Conservation (phyloP, 495 filamentous ascomycete genomes). For the Penicillium herquei region DNA sequence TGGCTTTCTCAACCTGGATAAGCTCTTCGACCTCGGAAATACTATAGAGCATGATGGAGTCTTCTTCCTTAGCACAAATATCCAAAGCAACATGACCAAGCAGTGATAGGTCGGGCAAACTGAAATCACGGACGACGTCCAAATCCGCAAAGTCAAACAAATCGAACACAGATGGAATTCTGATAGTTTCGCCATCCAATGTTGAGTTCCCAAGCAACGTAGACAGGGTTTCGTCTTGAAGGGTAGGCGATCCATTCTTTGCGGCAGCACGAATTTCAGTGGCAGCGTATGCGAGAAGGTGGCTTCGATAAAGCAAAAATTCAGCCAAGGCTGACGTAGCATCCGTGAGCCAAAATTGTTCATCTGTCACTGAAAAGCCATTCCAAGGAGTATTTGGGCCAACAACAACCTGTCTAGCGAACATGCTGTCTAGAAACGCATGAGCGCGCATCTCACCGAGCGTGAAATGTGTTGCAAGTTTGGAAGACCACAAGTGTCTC, state of each 20-base stretch:
- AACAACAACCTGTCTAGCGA: conserved; percentile 63
- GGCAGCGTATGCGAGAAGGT: conserved; percentile 77
- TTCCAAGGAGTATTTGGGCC: conserved; percentile 68
- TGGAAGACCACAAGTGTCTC: conserved; percentile 76
- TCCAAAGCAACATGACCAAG: conserved; percentile 63
- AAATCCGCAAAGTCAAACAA: conserved; percentile 87
- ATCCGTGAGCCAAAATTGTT: conserved; percentile 63
- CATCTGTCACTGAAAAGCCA: conserved; percentile 47
- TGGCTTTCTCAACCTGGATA: conserved; percentile 47
- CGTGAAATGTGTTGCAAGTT: conserved; percentile 71
- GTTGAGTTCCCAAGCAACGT: conserved; percentile 74
- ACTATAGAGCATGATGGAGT: conserved; percentile 51
- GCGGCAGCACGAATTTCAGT: conserved; percentile 79
- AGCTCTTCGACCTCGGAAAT: conserved; percentile 62
- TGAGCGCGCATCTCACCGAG: conserved; percentile 73
- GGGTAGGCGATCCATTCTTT: conserved; percentile 64
- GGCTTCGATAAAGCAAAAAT: conserved; percentile 70
- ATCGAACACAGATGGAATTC: conserved; percentile 78
- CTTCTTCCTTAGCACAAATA: conserved; percentile 55
- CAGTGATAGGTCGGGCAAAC: conserved; percentile 48
- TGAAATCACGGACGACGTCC: conserved; percentile 52
- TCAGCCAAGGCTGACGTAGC: conserved; percentile 65
- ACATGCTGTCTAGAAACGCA: conserved; percentile 69
- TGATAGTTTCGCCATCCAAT: conserved; percentile 55
- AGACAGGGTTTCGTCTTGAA: conserved; percentile 74